Percentiles rank a stretch among this genome's conserved stretches.
Evolutionary conservation across 2,329 filamentous ascomycete species (phyloP).

Genomic region (Neoarthrinium moseri): DNA sequence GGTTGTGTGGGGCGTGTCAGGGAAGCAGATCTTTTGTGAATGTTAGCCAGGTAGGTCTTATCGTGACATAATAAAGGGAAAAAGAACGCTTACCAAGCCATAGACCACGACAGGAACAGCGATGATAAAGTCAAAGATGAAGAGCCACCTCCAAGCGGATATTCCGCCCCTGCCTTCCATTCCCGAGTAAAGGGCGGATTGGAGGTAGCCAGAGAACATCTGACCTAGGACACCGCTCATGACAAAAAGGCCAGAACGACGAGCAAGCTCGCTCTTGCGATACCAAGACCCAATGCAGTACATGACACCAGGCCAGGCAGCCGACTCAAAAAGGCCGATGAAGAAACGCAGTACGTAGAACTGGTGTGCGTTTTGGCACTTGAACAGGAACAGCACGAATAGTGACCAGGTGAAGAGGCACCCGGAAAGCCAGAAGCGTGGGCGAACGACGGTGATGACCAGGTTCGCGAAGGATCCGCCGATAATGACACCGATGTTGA

Average conservation of each 20-base stretch:
- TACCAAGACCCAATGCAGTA: constrained; percentile 60
- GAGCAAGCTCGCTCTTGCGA: constrained; percentile 54
- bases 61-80: background rate
- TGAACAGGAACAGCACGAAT: constrained; percentile 39
- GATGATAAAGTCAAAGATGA: constrained; percentile 39
- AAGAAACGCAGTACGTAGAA: constrained; percentile 51
- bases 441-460: constrained; percentile 40
- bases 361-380: constrained; percentile 33
- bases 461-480: constrained; percentile 42
- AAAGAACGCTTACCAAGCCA: constrained; percentile 9
- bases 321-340: constrained; percentile 53
- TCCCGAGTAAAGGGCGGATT: constrained; percentile 37
- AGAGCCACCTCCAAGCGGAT: constrained; percentile 44
- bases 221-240: constrained; percentile 33
- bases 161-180: constrained; percentile 36
- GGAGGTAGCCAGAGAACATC: constrained; percentile 43
- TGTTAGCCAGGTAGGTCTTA: background rate
- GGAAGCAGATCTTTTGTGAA: constrained; percentile 29
- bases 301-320: constrained; percentile 54
- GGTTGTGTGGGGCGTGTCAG: constrained; percentile 42
- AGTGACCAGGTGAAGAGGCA: constrained; percentile 36
- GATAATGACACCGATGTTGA: constrained; percentile 45
- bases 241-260: constrained; percentile 47
- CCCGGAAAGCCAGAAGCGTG: constrained; percentile 39
- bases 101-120: constrained; percentile 14